These are phyloP conservation scores for Neocatenulostroma microsporum DNA, from an alignment of 2,329 filamentous ascomycete species.

Conservation along the genomic window DNA sequence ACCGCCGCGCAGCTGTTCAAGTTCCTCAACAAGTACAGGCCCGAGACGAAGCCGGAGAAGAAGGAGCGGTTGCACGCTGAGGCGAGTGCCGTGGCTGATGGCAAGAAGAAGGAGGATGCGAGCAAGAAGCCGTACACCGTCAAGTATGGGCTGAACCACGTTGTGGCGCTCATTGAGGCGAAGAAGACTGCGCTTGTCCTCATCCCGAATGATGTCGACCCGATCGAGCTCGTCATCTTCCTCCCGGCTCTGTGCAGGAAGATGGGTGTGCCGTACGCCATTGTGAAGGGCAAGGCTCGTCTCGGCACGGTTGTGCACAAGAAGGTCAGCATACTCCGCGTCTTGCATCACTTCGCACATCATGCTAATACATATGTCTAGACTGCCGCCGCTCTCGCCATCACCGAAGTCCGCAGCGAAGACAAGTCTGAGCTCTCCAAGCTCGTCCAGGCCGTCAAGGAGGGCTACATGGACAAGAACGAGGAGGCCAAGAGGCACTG, in stretches of 20 bases:
- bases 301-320: conserved; percentile 99
- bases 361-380: conserved; percentile 35
- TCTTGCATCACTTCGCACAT: conserved; percentile 3
- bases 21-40: conserved; percentile 99
- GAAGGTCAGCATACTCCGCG: conserved; percentile 61
- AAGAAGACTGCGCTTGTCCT: conserved; percentile 99
- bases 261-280: conserved; percentile 99
- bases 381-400: conserved; percentile 91
- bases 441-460: conserved; percentile 93
- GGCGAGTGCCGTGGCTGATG: conserved; percentile 93
- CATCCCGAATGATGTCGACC: conserved; percentile 99
- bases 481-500: conserved; percentile 87
- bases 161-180: conserved; percentile 94
- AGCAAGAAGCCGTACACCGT: conserved; percentile 99
- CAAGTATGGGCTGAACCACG: conserved; percentile 99
- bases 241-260: conserved; percentile 98
- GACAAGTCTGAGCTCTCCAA: conserved; percentile 98
- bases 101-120: conserved; percentile 99
- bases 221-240: conserved; percentile 99
- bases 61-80: conserved; percentile 99
- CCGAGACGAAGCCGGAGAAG: conserved; percentile 98
- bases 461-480: conserved; percentile 93
- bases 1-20: conserved; percentile 96
- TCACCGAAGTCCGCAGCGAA: conserved; percentile 95
- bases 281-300: conserved; percentile 99